Conservation (phyloP, 768 basidiomycete species). For the Galerina marginata region DNA sequence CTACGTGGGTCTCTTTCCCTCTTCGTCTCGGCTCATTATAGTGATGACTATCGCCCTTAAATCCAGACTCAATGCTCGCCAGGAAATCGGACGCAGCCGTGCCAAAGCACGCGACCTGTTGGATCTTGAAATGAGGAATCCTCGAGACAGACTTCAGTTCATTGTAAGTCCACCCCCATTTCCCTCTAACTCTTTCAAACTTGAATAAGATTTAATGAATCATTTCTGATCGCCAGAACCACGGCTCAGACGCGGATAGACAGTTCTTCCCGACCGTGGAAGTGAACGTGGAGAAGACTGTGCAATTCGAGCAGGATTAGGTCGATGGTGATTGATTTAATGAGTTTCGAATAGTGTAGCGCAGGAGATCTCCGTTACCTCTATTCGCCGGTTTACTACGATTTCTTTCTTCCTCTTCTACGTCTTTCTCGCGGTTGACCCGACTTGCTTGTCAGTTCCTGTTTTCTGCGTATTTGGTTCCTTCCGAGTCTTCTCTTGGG, state of each 20-base stretch:
- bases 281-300: constrained; percentile 8
- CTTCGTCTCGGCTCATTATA: not conserved
- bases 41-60: not conserved
- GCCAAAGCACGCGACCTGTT: not conserved
- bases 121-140: constrained; percentile 9
- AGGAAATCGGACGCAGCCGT: constrained; percentile 2
- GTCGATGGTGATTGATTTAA: too few relatives aligned
- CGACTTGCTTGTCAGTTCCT: too few relatives aligned
- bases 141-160: constrained; percentile 5
- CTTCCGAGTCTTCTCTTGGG: too few relatives aligned
- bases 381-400: too few relatives aligned
- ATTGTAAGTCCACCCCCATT: constrained; percentile 1
- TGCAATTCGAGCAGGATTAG: not conserved
- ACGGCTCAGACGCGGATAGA: not conserved
- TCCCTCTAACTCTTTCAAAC: too few relatives aligned
- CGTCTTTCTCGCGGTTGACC: too few relatives aligned
- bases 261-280: not conserved
- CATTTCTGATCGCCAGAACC: too few relatives aligned
- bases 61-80: constrained; percentile 20
- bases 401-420: too few relatives aligned
- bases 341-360: too few relatives aligned
- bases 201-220: too few relatives aligned
- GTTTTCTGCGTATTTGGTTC: too few relatives aligned
- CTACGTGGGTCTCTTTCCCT: constrained; percentile 13
- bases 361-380: too few relatives aligned